Conservation (phyloP, 768 basidiomycete species). For the Mycena albidolilacea region DNA sequence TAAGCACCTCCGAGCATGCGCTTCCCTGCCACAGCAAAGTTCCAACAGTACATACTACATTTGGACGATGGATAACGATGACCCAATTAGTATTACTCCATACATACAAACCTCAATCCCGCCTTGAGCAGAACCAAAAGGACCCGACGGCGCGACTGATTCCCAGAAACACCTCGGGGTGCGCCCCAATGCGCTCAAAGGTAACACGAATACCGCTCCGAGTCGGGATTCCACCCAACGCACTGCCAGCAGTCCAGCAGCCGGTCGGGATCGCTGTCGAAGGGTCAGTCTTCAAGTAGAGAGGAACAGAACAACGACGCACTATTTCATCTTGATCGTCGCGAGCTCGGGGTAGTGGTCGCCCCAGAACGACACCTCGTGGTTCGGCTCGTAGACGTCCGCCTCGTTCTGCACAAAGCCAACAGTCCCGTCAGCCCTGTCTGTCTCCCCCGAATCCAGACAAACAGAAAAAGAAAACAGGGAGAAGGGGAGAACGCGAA, state of each 20-base stretch:
- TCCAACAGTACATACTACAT: no score
- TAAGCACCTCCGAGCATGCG: no score
- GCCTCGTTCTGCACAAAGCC: slow-evolving; percentile 58
- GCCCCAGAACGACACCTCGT: slow-evolving; percentile 63
- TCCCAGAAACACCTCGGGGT: no score
- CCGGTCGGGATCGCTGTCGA: slow-evolving; percentile 60
- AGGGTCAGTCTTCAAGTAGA: slow-evolving; percentile 12
- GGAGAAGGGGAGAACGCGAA: not conserved
- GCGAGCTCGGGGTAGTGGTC: slow-evolving; percentile 57
- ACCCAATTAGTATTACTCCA: no score
- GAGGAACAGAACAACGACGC: slow-evolving; percentile 37
- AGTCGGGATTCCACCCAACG: slow-evolving; percentile 48
- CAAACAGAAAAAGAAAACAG: no score
- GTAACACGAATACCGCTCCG: slow-evolving; percentile 32
- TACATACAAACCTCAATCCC: no score
- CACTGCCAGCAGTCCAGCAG: slow-evolving; percentile 68
- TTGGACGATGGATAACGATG: no score
- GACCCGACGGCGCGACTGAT: no score
- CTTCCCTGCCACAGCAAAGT: no score
- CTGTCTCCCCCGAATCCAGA: not conserved
- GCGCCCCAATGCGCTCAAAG: slow-evolving; percentile 3
- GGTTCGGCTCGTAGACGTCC: slow-evolving; percentile 63
- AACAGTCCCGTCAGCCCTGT: not conserved
- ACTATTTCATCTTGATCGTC: slow-evolving; percentile 64
- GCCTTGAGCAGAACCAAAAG: no score